Evolutionary conservation across 1,284 basidiomycete species (phyloP), one percentile per base, ranked within the genome.

Genomic region (Fomitopsis pinicola): DNA sequence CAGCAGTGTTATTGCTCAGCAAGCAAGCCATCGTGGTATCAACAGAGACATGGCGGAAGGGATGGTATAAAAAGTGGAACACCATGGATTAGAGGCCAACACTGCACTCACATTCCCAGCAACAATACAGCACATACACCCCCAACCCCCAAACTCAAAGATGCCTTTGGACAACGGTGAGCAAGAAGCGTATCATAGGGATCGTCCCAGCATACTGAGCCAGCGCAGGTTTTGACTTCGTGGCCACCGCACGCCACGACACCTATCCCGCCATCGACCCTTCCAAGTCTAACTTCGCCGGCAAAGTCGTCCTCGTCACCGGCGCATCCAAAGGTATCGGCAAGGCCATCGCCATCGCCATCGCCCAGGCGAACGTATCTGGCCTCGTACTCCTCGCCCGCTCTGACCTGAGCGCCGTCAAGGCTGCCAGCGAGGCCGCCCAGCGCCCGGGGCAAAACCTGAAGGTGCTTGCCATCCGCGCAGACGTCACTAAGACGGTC

Each of bases 391-490:
- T 59, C 14, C 36, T 59, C 26, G 57, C 57, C 26, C 58, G 58
- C 19, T 59, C 58, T 14, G 58, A 59, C 50, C 38, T 59, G 36
- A 53, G 26, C 33, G 58, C 58, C 22, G 38, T 35, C 36, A 50
- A 50, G 48, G 45, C 48, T 17, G 48, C 48, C 36, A 54, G 58
- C 42, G 58, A 59, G 50, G 59, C 55, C 15, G 58, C 62, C 3
- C 33, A 57, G 59, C 42, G 50, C 22, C 45, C 55, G 2, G 56
- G 59, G 9, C 57, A 52, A 35, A 10, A 48, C 9, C 44, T 59
- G 7, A 28, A 59, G 56, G 62, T 60, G 33, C 56, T 60, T 35
- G 55, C 56, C 38, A 28, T 60, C 14, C 26, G 48, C 19, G 10
- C 45, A 15, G 59, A 60, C 42, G 33, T 54, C 52, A 58, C 42